Evolutionary conservation across 2,329 filamentous ascomycete genomes (phyloP), one percentile per base, ranked within the genome.

Genomic region (Penicillium griseofulvum): DNA sequence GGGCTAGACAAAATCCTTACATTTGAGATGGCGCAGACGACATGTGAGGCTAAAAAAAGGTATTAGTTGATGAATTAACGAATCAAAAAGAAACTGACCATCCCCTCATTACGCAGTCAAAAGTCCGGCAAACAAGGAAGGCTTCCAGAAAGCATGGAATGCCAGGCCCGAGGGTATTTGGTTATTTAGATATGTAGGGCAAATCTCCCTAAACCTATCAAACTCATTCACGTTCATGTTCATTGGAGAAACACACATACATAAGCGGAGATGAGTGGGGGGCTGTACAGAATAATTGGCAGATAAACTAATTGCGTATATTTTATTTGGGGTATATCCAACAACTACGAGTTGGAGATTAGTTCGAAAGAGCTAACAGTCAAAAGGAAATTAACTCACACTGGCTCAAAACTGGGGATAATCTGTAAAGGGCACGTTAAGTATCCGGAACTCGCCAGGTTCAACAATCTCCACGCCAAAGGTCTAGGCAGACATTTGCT

Each of bases 1-100:
- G 19, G 26, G 16, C 16, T 22, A 8, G 17, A 16, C 14, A n/a
- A 41, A 6, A 2, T 10, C 1, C 44, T 42, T 67, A 72, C 70
- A 72, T 71, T 71, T 72, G 58, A 72, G 58, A 69, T 72, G 70
- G 66, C 70, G 70, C 65, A 71, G 64, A 62, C 70, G 70, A 64
- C 70, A 72, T 24, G 69, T 72, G 57, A 72, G 69, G 65, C 70
- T 72, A 31, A 47, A 42, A 36, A 28, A n/a, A n/a, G 29, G 9
- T 14, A 33, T 65, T 58, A 65, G 62, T 29, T 26, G 44, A 33
- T 22, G 28, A 48, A 39, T 46, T 42, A 14, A 26, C 14, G 14
- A 39, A 47, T 42, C 17, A 39, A 9, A 17, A 47, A 49, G 22
- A 22, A 4, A 71, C 70, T 70, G 34, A 72, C 70, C 70, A 72